Base-by-base conservation (phyloP, 2,329 filamentous ascomycete genomes). In the Sclerotinia sclerotiorum region DNA sequence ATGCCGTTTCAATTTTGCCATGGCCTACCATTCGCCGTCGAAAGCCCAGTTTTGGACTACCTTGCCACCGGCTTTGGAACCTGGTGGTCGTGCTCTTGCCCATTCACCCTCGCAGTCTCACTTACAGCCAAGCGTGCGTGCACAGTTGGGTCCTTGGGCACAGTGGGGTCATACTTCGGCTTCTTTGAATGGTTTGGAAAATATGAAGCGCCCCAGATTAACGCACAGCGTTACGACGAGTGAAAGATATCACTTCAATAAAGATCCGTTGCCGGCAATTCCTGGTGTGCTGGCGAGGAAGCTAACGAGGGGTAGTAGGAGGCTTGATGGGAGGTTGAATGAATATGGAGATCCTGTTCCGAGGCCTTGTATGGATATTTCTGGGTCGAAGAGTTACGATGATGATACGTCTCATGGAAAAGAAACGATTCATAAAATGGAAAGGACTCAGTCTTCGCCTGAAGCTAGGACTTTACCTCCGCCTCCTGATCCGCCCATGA, bases 401-500 rank as follows among this genome's bases (percentile, higher is more conserved):
- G 55, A 32, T 51, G 32, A 17, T n/a, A 19, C 19, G 49, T n/a
- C 4, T 19, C 27, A 35, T 21, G n/a, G 0, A 61, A 8, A 35
- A 21, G 24, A 27, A 39, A 35, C 2, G 17, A 11, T 27, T 35
- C 55, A 21, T 3, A 48, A 11, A 44, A 24, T 67, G 10, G 35
- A 10, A 19, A 56, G 65, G 29, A 46, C n/a, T 17, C 8, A 64
- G 32, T 68, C 65, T 44, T 63, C 48, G 27, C 65, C 65, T 6
- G 57, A 69, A 8, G 42, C 55, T 46, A 60, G 55, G 21, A 65
- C 24, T 3, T 63, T 63, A 27, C 51, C 49, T 35, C 21, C 42
- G 27, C 32, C 63, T 42, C 60, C 57, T 3, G 52, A 46, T 10
- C 58, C 68, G 21, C 68, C 67, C 7, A 67, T 71, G 56, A 70